Base-by-base conservation (phyloP, 768 basidiomycete genomes). In the Sporobolomyces roseus region DNA sequence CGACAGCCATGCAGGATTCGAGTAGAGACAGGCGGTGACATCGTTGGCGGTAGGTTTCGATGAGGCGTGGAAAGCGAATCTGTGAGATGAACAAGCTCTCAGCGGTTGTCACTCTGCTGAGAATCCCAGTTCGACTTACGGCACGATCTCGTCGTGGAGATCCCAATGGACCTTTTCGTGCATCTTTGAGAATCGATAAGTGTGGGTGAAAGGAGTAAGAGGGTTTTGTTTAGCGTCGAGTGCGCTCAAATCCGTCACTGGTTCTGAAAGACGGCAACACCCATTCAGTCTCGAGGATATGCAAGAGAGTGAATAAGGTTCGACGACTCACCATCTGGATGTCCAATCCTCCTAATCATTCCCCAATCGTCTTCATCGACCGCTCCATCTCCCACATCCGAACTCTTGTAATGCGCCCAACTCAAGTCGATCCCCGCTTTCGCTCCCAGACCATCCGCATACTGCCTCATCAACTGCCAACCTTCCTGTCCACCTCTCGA, bases 111-210 rank as follows among this genome's bases (percentile, higher is more conserved):
- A n/a, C n/a, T 41, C 38, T 9, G 38, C 38, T 41, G 17, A 23
- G 43, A 10, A 2, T 23, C 0, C 1, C 1, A 19, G 25, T 27
- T 5, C 25, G 9, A 17, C 74, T 25, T 35, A 72, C 71, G 75
- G 74, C 13, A 72, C 65, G 30, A 76, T 76, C 60, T 75, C 72
- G 54, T 75, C 74, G 25, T 70, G 72, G 23, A 71, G 23, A 48
- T 66, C 71, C 60, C 68, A 65, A 32, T 75, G 72, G 6, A 68
- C 23, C 60, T 75, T 76, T 33, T 75, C 73, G 53, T 72, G 73
- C 73, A 76, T 73, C 65, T 76, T 76, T 35, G 74, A 70, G 66
- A 76, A 75, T 1, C 75, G 75, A 63, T 76, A 76, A 2, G 75
- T 70, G 53, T 73, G 71, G 21, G 67, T 52, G 41, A 76, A 68